These are phyloP conservation scores for Oemleria cerasiformis DNA, from an alignment of 306 rosid species.

Conservation along the genomic window DNA sequence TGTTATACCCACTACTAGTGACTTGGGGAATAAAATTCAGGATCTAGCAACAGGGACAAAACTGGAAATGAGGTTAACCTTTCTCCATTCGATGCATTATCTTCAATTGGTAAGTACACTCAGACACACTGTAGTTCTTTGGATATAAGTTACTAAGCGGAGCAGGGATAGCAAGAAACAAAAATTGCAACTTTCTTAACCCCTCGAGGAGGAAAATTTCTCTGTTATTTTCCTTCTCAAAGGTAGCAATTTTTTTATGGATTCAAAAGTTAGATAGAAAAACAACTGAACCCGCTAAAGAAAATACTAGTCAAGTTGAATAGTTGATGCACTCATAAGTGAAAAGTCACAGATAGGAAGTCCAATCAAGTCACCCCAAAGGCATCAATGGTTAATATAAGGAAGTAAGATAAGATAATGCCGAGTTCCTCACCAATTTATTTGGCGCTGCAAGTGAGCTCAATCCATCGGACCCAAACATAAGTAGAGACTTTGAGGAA, in stretches of 20 bases:
- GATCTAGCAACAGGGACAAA: slow-evolving; percentile 1
- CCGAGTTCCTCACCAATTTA: slow-evolving; percentile 47
- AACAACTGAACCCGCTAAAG: neutral
- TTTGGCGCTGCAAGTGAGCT: slow-evolving; percentile 49
- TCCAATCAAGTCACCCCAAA: neutral
- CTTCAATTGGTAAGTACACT: neutral
- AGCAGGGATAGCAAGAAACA: neutral
- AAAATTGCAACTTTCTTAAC: neutral
- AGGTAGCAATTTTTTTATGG: neutral
- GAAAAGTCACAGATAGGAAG: neutral
- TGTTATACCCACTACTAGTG: neutral
- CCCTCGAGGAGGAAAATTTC: neutral
- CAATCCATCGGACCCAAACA: slow-evolving; percentile 50
- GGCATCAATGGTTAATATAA: neutral
- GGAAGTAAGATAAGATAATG: neutral
- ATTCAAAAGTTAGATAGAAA: neutral
- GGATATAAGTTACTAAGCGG: neutral
- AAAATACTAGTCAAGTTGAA: neutral
- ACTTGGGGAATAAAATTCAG: neutral
- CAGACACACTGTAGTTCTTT: neutral
- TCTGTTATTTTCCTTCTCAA: neutral
- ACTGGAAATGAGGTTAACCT: neutral
- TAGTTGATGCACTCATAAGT: neutral
- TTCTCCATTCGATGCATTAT: neutral
- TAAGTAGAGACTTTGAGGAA: slow-evolving; percentile 47